Evolutionary conservation across 1,139 yeast species (phyloP).

Genomic region (Geotrichum carabidarum): DNA sequence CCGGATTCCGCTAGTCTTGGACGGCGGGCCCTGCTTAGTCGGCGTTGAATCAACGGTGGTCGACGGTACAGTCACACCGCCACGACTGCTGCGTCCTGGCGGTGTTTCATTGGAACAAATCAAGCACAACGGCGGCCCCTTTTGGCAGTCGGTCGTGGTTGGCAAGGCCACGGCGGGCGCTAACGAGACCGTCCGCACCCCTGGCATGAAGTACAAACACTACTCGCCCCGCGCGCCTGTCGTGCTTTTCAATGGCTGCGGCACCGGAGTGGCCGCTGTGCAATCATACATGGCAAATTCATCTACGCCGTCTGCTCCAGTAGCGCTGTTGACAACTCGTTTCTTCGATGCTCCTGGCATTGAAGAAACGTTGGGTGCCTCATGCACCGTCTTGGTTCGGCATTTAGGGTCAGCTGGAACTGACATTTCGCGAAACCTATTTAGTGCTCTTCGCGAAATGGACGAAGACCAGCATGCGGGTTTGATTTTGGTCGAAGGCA

Average conservation of each 20-base stretch:
- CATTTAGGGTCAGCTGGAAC: conserved; percentile 52
- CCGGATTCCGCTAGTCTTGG: conserved; percentile 76
- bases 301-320: conserved; percentile 27
- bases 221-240: conserved; percentile 89
- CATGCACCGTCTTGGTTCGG: neutral
- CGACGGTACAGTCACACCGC: conserved; percentile 81
- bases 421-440: conserved; percentile 69
- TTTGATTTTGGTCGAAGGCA: conserved; percentile 68
- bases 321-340: conserved; percentile 48
- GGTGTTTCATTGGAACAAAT: conserved; percentile 82
- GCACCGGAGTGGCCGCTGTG: conserved; percentile 42
- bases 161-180: conserved; percentile 63
- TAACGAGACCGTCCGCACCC: conserved; percentile 76
- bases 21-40: conserved; percentile 86
- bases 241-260: conserved; percentile 54
- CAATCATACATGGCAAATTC: conserved; percentile 22
- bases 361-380: conserved; percentile 1
- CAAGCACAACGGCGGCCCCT: conserved; percentile 52
- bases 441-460: conserved; percentile 63
- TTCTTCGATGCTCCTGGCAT: conserved; percentile 19
- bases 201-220: conserved; percentile 96
- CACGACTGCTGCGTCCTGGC: conserved; percentile 87
- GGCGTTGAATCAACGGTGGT: conserved; percentile 94
- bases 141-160: conserved; percentile 58
- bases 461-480: conserved; percentile 59